Evolutionary conservation across 1,284 basidiomycete species (phyloP), one percentile per base, ranked within the genome.

Genomic region (Ganoderma leucocontextum): DNA sequence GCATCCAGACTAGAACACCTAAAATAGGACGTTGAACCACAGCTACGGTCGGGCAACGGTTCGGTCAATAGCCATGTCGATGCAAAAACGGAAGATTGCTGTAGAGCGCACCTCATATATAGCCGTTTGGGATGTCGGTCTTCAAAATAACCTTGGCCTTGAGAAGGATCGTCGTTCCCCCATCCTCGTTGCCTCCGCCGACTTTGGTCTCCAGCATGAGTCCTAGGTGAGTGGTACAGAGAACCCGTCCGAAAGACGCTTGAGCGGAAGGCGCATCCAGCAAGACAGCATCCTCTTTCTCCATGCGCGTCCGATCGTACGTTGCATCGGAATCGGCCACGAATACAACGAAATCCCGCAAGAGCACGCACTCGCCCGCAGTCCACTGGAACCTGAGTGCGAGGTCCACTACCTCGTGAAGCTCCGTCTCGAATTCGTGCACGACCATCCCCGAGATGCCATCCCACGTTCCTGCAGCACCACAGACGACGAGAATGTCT

Each of bases 291-390:
- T 79, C 80, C 7, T 80, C 78, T 57, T 85, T 82, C 25, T 87
- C 83, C 87, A 89, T 86, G 49, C 70, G 75, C 3, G 66, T 65
- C 0, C 69, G 68, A 57, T 84, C 78, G 64, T 84, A 89, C 25
- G 53, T 68, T 1, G 79, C 76, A 36, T 82, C 83, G 1, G 82
- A 79, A 1, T 75, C 71, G 15, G 82, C 78, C 52, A 82, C 8
- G 61, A 70, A 57, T 38, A 69, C 52, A n/a, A 87, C 66, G 68
- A 72, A 60, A 49, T 72, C 87, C 44, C 82, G 83, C 0, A 84
- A 86, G 0, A 84, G 82, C 42, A 89, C 79, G n/a, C 83, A 83
- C 74, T 89, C 86, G 1, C 87, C 86, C 36, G 86, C 82, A 9
- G 81, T 83, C 73, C 81, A 83, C 72, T 87, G 86, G 63, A 90